A percentile compares a stretch with the other conserved stretches of the same genome.
Evolutionary conservation across 1,284 basidiomycete species (phyloP).

Genomic region (Moniliophthora roreri): DNA sequence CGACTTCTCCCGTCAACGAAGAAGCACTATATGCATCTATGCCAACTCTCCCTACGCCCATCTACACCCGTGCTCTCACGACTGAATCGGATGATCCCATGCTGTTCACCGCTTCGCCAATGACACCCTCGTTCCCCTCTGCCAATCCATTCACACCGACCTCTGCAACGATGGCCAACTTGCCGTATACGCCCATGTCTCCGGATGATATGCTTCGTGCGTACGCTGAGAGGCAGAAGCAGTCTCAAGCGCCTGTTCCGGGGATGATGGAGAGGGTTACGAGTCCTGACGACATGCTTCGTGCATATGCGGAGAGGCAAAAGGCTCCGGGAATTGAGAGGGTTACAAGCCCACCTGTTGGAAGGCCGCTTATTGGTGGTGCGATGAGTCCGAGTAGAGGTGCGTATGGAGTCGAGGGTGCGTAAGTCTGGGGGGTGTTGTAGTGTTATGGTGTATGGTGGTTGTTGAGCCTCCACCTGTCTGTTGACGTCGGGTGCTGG

Average conservation of each 20-base stretch:
- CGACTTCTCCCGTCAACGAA: slow-evolving; percentile 40
- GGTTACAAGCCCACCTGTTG: neutral
- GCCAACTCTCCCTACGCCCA: slow-evolving; percentile 23
- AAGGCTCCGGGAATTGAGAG: slow-evolving; percentile 15
- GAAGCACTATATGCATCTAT: slow-evolving; percentile 38
- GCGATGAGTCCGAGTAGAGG: slow-evolving; percentile 9
- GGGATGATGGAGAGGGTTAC: slow-evolving; percentile 26
- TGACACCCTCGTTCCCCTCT: slow-evolving; percentile 22
- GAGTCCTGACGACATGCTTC: slow-evolving; percentile 22
- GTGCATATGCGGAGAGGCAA: slow-evolving; percentile 63
- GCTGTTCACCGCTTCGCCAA: slow-evolving; percentile 20
- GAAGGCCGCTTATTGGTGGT: slow-evolving; percentile 5
- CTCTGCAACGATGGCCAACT: slow-evolving; percentile 13
- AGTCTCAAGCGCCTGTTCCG: slow-evolving; percentile 34
- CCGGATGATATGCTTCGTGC: slow-evolving; percentile 30
- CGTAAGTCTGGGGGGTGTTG: too few relatives aligned
- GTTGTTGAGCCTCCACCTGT: too few relatives aligned
- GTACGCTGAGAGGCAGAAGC: slow-evolving; percentile 45
- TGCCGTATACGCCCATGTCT: slow-evolving; percentile 32
- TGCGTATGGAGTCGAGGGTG: slow-evolving; percentile 10
- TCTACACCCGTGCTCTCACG: slow-evolving; percentile 14
- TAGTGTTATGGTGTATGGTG: too few relatives aligned
- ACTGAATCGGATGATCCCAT: slow-evolving; percentile 7
- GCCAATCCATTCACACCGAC: slow-evolving; percentile 8
- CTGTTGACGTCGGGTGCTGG: too few relatives aligned